phyloP scores from a whole-genome alignment of 331 rosid genomes.

The Prunus yedoensis region DNA sequence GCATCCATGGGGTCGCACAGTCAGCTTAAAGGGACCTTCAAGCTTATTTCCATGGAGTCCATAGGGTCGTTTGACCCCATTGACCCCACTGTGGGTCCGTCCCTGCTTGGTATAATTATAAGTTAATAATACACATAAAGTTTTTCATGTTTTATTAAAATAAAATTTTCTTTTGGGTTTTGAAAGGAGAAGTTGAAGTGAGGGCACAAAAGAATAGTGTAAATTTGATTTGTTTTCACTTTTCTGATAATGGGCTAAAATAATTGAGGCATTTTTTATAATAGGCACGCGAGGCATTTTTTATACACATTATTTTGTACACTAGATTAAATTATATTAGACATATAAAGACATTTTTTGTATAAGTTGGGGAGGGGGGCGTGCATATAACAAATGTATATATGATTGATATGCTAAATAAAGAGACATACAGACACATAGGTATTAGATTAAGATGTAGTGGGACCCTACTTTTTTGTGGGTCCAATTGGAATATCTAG shows the following conservation, averaged over 20 bases:
- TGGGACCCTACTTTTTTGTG: conserved; percentile 19
- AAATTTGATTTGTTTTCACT: not conserved
- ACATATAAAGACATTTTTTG: conserved; percentile 13
- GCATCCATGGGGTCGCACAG: no score
- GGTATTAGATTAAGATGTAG: not conserved
- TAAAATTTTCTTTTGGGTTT: no score
- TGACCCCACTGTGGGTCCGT: no score
- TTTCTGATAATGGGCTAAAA: conserved; percentile 15
- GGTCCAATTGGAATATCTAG: conserved; percentile 7
- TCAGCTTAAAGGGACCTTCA: no score
- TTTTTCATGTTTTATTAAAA: no score
- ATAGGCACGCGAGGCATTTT: conserved; percentile 3
- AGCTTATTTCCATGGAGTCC: no score
- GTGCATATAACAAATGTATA: not conserved
- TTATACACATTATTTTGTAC: not conserved
- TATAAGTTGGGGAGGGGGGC: not conserved
- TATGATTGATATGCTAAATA: not conserved
- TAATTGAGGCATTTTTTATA: not conserved
- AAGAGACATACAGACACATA: not conserved
- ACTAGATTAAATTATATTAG: not conserved
- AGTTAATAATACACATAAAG: not conserved
- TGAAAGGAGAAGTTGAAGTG: not conserved
- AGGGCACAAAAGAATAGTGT: not conserved
- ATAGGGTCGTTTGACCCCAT: no score
- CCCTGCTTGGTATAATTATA: not conserved